Evolutionary conservation across 2,329 filamentous ascomycete species (phyloP), one percentile per base, ranked within the genome.

Genomic region (Kalmusia sp.): DNA sequence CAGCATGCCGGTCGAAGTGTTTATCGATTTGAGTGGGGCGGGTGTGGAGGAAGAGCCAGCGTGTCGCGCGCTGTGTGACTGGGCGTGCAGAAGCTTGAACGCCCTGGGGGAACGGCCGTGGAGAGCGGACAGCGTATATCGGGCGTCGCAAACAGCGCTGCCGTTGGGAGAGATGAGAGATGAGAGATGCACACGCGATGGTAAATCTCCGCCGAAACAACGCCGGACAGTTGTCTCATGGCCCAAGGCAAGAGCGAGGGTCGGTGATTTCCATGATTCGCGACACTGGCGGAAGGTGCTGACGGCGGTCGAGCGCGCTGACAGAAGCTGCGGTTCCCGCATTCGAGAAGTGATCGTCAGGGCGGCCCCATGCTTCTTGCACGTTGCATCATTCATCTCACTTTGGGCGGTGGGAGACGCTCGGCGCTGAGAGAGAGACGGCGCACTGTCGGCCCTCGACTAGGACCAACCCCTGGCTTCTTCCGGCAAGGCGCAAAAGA

Each of bases 261-360:
- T 47, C 52, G 40, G 37, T 56, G 54, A 46, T 30, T 49, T 52
- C 24, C 8, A 9, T 9, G 14, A 49, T 43, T 52, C 45, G 54
- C 52, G 33, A 55, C 43, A 50, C 50, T 55, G 54, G 53, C 37
- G 38, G 45, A 43, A 30, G 49, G 58, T 47, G 49, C 48, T 28
- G 53, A 50, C 39, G 47, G 35, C 62, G 54, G 50, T 62, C 55
- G 55, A 57, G 45, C 46, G 34, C n/a, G 59, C 59, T 64, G 61
- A 46, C 31, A 34, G 34, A 27, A 17, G 12, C 35, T 27, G 35
- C 49, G 45, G 40, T 47, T 31, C 30, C 54, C 56, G 53, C 51
- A 49, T 59, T 39, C 43, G 55, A 55, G 34, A 22, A 52, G 50
- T 12, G 55, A 61, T 63, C 55, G 55, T 45, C 55, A 58, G 54